Conservation (phyloP, 2,329 filamentous ascomycete species). For the Exophiala alcalophila region DNA sequence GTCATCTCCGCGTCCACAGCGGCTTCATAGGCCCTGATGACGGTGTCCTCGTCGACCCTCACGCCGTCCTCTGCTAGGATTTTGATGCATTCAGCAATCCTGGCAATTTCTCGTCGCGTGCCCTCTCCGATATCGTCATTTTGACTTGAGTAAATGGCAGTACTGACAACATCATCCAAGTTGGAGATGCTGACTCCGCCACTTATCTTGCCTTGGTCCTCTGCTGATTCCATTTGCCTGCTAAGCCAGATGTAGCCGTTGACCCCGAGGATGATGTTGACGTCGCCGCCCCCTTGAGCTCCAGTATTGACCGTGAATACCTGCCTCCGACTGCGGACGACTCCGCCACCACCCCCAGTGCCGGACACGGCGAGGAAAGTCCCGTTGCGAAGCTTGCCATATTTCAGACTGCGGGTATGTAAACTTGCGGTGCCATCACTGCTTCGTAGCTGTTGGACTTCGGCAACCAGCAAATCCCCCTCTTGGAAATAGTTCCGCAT, state of each 20-base stretch:
- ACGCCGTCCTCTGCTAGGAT: slow-evolving; percentile 78
- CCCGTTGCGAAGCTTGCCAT: slow-evolving; percentile 93
- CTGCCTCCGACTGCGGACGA: slow-evolving; percentile 79
- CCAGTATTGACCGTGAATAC: slow-evolving; percentile 69
- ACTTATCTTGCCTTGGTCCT: slow-evolving; percentile 35
- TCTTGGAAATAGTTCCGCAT: slow-evolving; percentile 97
- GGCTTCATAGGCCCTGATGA: slow-evolving; percentile 76
- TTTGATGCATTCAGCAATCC: slow-evolving; percentile 75
- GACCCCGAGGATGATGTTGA: slow-evolving; percentile 87
- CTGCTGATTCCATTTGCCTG: slow-evolving; percentile 69
- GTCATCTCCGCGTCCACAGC: slow-evolving; percentile 65
- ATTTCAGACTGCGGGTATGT: slow-evolving; percentile 87
- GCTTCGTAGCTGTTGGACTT: slow-evolving; percentile 80
- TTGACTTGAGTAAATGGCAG: slow-evolving; percentile 88
- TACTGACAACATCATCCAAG: slow-evolving; percentile 81
- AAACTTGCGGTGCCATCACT: slow-evolving; percentile 80
- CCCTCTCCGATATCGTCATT: slow-evolving; percentile 78
- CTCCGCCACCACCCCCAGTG: slow-evolving; percentile 71
- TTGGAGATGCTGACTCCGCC: slow-evolving; percentile 65
- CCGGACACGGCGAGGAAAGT: slow-evolving; percentile 80
- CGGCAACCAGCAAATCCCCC: slow-evolving; percentile 88
- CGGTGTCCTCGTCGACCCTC: slow-evolving; percentile 84
- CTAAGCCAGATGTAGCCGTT: slow-evolving; percentile 97
- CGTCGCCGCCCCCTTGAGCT: slow-evolving; percentile 47
- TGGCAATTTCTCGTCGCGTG: slow-evolving; percentile 82